phyloP scores from a whole-genome alignment of 352 stramenopile genomes.

The Phytopythium sindhum region DNA sequence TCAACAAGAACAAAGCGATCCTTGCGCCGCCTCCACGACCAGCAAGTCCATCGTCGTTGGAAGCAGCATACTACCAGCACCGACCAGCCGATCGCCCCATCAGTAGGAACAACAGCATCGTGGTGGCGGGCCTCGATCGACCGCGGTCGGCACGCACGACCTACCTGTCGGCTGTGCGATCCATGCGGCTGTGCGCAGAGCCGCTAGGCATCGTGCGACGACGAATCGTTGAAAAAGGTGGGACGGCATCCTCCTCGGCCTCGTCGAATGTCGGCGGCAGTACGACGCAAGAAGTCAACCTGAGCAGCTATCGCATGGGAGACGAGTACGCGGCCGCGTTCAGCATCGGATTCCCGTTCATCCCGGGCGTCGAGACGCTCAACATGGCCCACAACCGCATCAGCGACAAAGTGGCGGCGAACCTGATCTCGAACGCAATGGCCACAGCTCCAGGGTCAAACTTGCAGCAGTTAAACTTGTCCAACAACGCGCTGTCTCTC shows the following conservation, averaged over 20 bases:
- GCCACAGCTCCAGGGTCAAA: constrained; percentile 13
- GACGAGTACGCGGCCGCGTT: constrained; percentile 57
- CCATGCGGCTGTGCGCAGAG: constrained; percentile 55
- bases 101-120: neutral
- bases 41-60: neutral
- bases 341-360: constrained; percentile 53
- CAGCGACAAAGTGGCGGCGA: constrained; percentile 48
- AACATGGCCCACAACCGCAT: constrained; percentile 78
- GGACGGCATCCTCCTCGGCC: constrained; percentile 17
- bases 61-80: neutral
- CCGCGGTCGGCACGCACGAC: constrained; percentile 55
- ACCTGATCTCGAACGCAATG: constrained; percentile 38
- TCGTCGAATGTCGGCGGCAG: constrained; percentile 36
- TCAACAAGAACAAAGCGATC: constrained; percentile 47
- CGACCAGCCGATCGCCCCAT: neutral
- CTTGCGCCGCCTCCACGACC: constrained; percentile 2
- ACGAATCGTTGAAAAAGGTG: constrained; percentile 41
- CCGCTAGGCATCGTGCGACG: constrained; percentile 64
- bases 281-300: constrained; percentile 57
- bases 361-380: constrained; percentile 60
- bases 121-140: constrained; percentile 5
- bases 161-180: constrained; percentile 57
- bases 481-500: constrained; percentile 49
- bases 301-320: constrained; percentile 70
- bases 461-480: constrained; percentile 61